Base-by-base conservation (phyloP, 2,329 filamentous ascomycete genomes). In the Dactylellina cionopaga region DNA sequence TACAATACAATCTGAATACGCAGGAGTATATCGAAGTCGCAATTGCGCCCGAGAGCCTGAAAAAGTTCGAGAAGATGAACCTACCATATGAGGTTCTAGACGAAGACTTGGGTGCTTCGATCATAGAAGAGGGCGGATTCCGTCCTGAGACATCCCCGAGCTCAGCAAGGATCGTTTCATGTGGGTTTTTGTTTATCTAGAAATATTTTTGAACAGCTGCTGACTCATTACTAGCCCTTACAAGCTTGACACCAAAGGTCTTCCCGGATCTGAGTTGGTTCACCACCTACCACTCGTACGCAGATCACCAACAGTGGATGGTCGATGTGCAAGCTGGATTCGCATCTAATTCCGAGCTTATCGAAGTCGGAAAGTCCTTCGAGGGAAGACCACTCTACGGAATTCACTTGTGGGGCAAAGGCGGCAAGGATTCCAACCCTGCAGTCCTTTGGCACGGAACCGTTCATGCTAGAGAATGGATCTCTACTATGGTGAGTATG, bases 391-490 rank as follows among this genome's bases (percentile, higher is more conserved):
- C 80, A 1, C 80, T 83, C 52, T 79, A 78, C 15, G 81, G 80
- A 9, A 79, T 88, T 37, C 85, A 87, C 71, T 80, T 88, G 54
- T 87, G 81, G 78, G 75, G 74, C 25, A 52, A 58, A 6, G 80
- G 76, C 44, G 77, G 76, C 0, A 82, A 82, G 1, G 65, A 37
- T n/a, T 56, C 65, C 7, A 63, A 63, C 24, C 47, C 47, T 9
- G 86, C 84, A 15, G 79, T 87, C 37, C 80, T 87, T 43, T 84
- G 85, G 77, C 86, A 88, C 77, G 84, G 83, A 10, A 88, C 83
- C 15, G 84, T 87, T 9, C 86, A 89, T 77, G 85, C 85, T 9
- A 82, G 86, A 41, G 86, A 88, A 77, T 88, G 86, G 86, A 85
- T 88, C 55, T 82, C 83, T 4, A 82, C 84, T 9, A 84, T 71